Evolutionary conservation across 2,329 filamentous ascomycete genomes (phyloP), one percentile per base, ranked within the genome.

Genomic region (Cryphonectria radicalis): DNA sequence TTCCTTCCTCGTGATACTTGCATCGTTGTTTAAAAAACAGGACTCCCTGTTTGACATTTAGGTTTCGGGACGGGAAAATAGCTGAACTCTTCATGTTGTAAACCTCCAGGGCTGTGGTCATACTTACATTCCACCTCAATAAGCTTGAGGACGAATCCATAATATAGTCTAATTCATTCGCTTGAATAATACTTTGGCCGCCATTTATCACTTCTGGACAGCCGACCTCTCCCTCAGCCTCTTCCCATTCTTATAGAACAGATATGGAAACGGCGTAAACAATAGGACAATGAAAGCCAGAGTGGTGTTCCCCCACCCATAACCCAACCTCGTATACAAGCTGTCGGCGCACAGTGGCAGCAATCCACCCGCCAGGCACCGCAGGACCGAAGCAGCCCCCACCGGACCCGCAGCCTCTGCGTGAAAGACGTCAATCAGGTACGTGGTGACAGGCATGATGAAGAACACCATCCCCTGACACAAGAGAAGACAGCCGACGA

Each of bases 371-470:
- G 28, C 63, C 4, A 72, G 17, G 2, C 67, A 63, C 7, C 67
- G 25, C 37, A 72, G 28, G 37, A 72, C 63, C 10, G 70, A 63
- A 11, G 70, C 63, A 22, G 70, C 70, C 19, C 70, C 70, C 25
- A 72, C 55, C 3, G 63, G 63, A 1, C 63, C 67, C 5, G 67
- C 70, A 1, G 67, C 70, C 22, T 72, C 59, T 22, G 57, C 13
- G 22, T 65, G 46, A 32, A 70, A 72, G 3, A 62, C 67, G n/a
- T 72, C 67, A 6, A 72, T 65, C 5, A 70, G 63, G 50, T 72
- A 72, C 1, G 63, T 63, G 10, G 55, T 72, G 19, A 72, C 67
- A 13, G 63, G 63, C 43, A 70, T 63, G n/a, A 70, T 63, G 4
- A 70, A 72, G 1, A 57, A 63, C 5, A 63, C 50, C 55, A 63